Conservation (phyloP, 306 rosid species). For the Rosa chinensis region DNA sequence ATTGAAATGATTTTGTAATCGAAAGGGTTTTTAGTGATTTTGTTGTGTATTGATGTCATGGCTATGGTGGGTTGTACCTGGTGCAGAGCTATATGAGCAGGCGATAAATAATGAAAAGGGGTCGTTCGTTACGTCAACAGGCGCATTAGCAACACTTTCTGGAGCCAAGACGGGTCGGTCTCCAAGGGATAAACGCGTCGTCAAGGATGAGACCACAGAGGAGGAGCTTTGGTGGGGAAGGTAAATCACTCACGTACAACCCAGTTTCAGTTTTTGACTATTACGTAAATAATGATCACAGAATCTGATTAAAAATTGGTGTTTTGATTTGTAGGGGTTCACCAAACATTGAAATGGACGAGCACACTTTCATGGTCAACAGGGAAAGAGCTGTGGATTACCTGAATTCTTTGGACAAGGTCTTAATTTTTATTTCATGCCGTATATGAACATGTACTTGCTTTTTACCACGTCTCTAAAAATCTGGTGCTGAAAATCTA, state of each 20-base stretch:
- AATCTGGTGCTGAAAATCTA: neutral
- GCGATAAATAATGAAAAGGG: constrained; percentile 77
- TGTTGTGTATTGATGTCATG: neutral
- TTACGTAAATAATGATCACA: neutral
- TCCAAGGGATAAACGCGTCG: constrained; percentile 88
- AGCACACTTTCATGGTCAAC: constrained; percentile 69
- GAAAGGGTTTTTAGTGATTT: neutral
- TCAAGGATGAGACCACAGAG: constrained; percentile 60
- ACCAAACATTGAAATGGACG: constrained; percentile 93
- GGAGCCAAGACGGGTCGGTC: constrained; percentile 97
- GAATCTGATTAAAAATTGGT: neutral
- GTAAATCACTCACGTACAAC: constrained; percentile 27
- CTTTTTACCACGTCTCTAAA: neutral
- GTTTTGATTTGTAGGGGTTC: constrained; percentile 56
- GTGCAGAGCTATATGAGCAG: constrained; percentile 78
- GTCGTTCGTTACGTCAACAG: constrained; percentile 65
- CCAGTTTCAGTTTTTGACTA: neutral
- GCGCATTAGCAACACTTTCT: constrained; percentile 95
- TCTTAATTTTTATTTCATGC: neutral
- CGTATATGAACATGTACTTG: neutral
- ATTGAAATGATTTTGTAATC: too few relatives aligned
- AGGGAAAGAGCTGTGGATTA: constrained; percentile 94
- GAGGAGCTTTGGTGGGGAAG: constrained; percentile 97
- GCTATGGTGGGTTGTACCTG: constrained; percentile 10
- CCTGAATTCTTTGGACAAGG: constrained; percentile 89